These are phyloP conservation scores for Pistacia vera DNA, from an alignment of 345 rosid genomes.

Conservation along the genomic window DNA sequence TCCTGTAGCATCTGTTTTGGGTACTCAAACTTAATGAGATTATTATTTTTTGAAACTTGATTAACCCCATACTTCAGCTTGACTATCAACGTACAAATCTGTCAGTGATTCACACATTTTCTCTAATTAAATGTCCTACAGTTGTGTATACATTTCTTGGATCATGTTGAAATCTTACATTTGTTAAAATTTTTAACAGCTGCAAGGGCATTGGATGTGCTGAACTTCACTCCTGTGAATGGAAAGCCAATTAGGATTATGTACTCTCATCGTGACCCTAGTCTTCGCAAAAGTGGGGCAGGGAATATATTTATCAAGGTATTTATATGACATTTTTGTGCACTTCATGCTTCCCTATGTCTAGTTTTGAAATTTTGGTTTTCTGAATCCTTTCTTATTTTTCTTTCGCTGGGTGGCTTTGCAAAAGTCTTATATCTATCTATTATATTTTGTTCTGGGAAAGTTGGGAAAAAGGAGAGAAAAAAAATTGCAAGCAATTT, in stretches of 20 bases:
- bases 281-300: constrained; percentile 82
- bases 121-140: background rate
- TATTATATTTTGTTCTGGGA: background rate
- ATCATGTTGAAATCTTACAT: background rate
- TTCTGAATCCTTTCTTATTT: background rate
- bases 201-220: constrained; percentile 75
- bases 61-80: background rate
- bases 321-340: constrained; percentile 7
- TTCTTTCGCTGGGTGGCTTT: background rate
- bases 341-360: background rate
- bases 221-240: constrained; percentile 77
- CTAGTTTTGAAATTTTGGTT: background rate
- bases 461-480: background rate
- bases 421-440: background rate
- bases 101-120: background rate
- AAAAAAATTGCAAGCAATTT: background rate
- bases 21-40: too few relatives aligned
- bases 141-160: background rate
- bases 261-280: constrained; percentile 86
- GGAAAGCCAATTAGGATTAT: constrained; percentile 79
- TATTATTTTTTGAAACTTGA: background rate
- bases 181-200: constrained; percentile 47
- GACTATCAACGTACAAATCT: background rate
- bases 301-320: constrained; percentile 97
- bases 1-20: background rate